A percentile compares a stretch with the other conserved stretches of the same genome.
Evolutionary conservation across 768 basidiomycete species (phyloP).

Genomic region (Boletellus sp.): DNA sequence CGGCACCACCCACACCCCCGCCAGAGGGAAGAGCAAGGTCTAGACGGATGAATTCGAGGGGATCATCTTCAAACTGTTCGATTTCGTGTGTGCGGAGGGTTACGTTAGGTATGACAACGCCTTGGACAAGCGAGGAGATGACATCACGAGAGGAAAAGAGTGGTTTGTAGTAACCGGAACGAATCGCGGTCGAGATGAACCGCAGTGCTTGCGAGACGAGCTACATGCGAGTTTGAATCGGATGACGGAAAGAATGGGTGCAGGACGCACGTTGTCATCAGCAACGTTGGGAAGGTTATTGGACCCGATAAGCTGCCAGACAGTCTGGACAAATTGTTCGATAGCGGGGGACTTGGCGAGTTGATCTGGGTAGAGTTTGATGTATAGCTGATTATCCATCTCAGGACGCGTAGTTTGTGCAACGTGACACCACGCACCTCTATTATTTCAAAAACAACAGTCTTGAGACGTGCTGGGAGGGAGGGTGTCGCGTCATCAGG

Average conservation of each 20-base stretch:
- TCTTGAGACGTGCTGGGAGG: constrained; percentile 86
- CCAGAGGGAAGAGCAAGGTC: constrained; percentile 63
- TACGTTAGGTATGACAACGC: constrained; percentile 94
- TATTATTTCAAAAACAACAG: constrained; percentile 83
- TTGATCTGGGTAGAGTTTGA: constrained; percentile 80
- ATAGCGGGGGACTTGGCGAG: constrained; percentile 61
- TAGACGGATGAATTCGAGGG: constrained; percentile 88
- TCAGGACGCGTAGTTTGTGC: not conserved
- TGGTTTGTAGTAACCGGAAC: constrained; percentile 74
- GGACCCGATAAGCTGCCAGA: constrained; percentile 80
- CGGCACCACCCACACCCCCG: constrained; percentile 32
- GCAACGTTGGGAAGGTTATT: constrained; percentile 67
- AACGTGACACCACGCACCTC: constrained; percentile 51
- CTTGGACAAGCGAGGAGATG: constrained; percentile 78
- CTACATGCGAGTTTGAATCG: constrained; percentile 30
- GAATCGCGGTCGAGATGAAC: constrained; percentile 91
- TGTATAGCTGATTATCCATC: constrained; percentile 52
- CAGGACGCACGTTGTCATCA: constrained; percentile 65
- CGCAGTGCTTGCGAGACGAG: constrained; percentile 88
- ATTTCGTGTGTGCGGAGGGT: constrained; percentile 82
- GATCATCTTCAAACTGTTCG: constrained; percentile 97
- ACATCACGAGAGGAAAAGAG: constrained; percentile 82
- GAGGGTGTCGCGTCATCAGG: constrained; percentile 81
- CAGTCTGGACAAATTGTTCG: constrained; percentile 72
- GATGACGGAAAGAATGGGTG: not conserved